These are phyloP conservation scores for Suillus decipiens DNA, from an alignment of 768 basidiomycete genomes.

Conservation along the genomic window DNA sequence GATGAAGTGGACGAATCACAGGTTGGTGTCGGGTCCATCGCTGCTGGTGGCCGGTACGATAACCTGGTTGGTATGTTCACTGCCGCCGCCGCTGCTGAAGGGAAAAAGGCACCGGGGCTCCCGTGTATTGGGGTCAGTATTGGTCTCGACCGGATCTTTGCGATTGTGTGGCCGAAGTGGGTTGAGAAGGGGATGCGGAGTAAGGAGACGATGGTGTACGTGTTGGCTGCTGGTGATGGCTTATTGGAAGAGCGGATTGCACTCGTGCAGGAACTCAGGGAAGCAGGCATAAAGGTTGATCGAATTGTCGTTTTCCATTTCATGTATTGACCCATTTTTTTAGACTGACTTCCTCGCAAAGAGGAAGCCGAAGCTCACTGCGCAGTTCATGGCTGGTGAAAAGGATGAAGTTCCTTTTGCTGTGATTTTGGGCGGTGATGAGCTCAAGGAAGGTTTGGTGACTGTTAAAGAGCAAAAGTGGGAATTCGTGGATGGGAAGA, in stretches of 20 bases:
- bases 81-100: conserved; percentile 74
- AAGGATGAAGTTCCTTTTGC: conserved; percentile 92
- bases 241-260: conserved; percentile 81
- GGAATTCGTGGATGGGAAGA: conserved; percentile 74
- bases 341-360: conserved; percentile 94
- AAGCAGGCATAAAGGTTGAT: conserved; percentile 83
- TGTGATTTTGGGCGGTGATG: conserved; percentile 86
- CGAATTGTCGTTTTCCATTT: not conserved
- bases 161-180: conserved; percentile 87
- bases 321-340: conserved; percentile 8
- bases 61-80: conserved; percentile 91
- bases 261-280: conserved; percentile 79
- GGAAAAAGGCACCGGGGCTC: conserved; percentile 63
- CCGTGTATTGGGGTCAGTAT: conserved; percentile 94
- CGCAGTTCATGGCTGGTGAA: conserved; percentile 90
- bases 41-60: conserved; percentile 98
- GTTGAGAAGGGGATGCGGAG: conserved; percentile 74
- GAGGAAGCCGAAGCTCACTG: conserved; percentile 82
- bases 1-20: conserved; percentile 91
- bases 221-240: conserved; percentile 90
- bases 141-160: conserved; percentile 92
- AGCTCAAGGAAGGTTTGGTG: conserved; percentile 81
- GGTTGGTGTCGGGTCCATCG: conserved; percentile 97
- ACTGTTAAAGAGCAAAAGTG: conserved; percentile 91
- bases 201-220: conserved; percentile 93